Percentiles rank a stretch among this genome's conserved stretches.
These are phyloP conservation scores for Crinitomyces ghanaensis DNA, from an alignment of 805 yeast genomes.

Conservation along the genomic window DNA sequence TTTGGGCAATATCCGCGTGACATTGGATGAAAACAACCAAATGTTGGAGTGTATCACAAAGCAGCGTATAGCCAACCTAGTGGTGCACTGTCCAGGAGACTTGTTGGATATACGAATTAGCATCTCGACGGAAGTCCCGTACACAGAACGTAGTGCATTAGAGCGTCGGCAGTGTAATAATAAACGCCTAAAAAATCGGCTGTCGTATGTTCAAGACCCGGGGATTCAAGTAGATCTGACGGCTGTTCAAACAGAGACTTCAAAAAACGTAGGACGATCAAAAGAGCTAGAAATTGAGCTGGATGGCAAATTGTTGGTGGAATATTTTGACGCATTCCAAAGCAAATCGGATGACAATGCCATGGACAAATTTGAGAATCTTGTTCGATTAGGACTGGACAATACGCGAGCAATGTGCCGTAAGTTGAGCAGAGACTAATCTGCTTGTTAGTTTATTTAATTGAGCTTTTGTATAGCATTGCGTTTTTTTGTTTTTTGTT, in stretches of 20 bases:
- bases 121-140: slow-evolving; percentile 64
- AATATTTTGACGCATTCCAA: slow-evolving; percentile 30
- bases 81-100: slow-evolving; percentile 63
- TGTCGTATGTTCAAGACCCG: slow-evolving; percentile 60
- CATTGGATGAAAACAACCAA: slow-evolving; percentile 19
- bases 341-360: slow-evolving; percentile 26
- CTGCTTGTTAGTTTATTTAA: too few relatives aligned
- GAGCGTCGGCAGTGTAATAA: slow-evolving; percentile 39
- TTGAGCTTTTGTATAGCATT: too few relatives aligned
- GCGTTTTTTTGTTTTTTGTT: too few relatives aligned
- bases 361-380: slow-evolving; percentile 46
- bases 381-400: slow-evolving; percentile 46
- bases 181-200: slow-evolving; percentile 61
- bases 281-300: slow-evolving; percentile 44
- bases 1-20: slow-evolving; percentile 23
- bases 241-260: slow-evolving; percentile 18
- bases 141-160: slow-evolving; percentile 38
- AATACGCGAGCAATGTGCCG: slow-evolving; percentile 39
- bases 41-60: slow-evolving; percentile 58
- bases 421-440: slow-evolving; percentile 12
- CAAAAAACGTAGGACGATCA: slow-evolving; percentile 8
- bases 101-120: slow-evolving; percentile 69
- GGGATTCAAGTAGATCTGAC: slow-evolving; percentile 30
- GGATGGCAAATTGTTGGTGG: slow-evolving; percentile 32
- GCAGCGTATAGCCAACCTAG: slow-evolving; percentile 59